These are phyloP conservation scores for Camelina neglecta DNA, from an alignment of 345 rosid genomes.

Conservation along the genomic window DNA sequence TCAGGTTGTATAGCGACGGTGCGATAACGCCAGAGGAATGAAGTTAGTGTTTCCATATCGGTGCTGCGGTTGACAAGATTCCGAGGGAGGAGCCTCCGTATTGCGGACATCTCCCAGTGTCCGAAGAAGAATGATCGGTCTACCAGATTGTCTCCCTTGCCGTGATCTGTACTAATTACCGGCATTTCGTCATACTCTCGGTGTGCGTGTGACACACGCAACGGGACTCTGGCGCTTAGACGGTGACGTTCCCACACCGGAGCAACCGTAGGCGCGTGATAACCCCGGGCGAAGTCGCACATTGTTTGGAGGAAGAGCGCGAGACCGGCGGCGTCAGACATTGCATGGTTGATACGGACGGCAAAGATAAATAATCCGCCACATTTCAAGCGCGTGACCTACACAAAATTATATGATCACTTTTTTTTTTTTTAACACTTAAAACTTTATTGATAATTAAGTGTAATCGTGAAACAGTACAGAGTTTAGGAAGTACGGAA, in stretches of 20 bases:
- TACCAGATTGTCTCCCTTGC: background rate
- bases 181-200: conserved; percentile 34
- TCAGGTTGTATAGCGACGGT: conserved; percentile 40
- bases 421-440: too few relatives aligned
- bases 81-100: conserved; percentile 39
- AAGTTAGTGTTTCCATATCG: conserved; percentile 33
- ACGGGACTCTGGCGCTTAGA: conserved; percentile 37
- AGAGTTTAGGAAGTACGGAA: too few relatives aligned
- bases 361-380: conserved; percentile 51
- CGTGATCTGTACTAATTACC: background rate
- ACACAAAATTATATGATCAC: background rate
- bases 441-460: too few relatives aligned
- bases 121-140: conserved; percentile 46
- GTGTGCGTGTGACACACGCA: conserved; percentile 36
- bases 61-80: conserved; percentile 27
- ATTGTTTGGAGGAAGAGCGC: conserved; percentile 37
- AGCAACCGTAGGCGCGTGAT: conserved; percentile 20
- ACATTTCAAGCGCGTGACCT: conserved; percentile 47
- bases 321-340: conserved; percentile 38
- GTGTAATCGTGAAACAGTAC: too few relatives aligned
- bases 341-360: conserved; percentile 39
- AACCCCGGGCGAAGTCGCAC: conserved; percentile 37
- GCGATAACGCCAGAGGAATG: conserved; percentile 50
- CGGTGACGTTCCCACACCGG: conserved; percentile 50
- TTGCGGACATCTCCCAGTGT: conserved; percentile 27